Conservation (phyloP, 2,329 filamentous ascomycete genomes). For the Stemphylium vesicarium region DNA sequence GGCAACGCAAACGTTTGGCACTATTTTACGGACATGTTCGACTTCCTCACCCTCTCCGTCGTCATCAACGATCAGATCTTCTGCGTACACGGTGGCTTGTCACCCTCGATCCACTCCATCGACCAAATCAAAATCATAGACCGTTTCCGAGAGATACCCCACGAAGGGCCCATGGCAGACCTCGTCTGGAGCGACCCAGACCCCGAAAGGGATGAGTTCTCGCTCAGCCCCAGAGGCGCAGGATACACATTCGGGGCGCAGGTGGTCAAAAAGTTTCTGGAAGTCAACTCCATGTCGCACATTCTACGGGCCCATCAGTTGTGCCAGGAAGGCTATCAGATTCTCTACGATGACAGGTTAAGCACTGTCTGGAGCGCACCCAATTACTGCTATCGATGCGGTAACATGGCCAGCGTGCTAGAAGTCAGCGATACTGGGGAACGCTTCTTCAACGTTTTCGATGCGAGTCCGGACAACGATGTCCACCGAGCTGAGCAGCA, state of each 20-base stretch:
- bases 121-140: slow-evolving; percentile 99
- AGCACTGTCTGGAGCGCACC: slow-evolving; percentile 90
- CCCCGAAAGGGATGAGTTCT: slow-evolving; percentile 96
- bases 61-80: slow-evolving; percentile 99
- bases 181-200: slow-evolving; percentile 98
- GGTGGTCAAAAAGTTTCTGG: slow-evolving; percentile 96
- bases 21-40: slow-evolving; percentile 99
- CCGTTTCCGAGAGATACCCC: slow-evolving; percentile 96
- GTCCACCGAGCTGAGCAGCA: slow-evolving; percentile 81
- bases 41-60: slow-evolving; percentile 94
- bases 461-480: slow-evolving; percentile 95
- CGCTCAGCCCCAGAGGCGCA: slow-evolving; percentile 87
- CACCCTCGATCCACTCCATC: slow-evolving; percentile 86
- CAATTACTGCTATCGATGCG: slow-evolving; percentile 90
- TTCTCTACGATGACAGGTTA: slow-evolving; percentile 91
- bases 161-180: slow-evolving; percentile 99
- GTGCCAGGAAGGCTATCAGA: slow-evolving; percentile 97
- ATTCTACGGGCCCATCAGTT: slow-evolving; percentile 98
- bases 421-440: slow-evolving; percentile 94
- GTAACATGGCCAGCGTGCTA: slow-evolving; percentile 95
- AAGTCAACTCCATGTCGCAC: slow-evolving; percentile 97
- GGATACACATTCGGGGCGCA: slow-evolving; percentile 98
- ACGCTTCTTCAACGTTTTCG: slow-evolving; percentile 96
- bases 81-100: slow-evolving; percentile 87
- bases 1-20: slow-evolving; percentile 99